These are phyloP conservation scores for Lasiodiplodia hormozganensis DNA, from an alignment of 2,329 filamentous ascomycete genomes.

Conservation along the genomic window DNA sequence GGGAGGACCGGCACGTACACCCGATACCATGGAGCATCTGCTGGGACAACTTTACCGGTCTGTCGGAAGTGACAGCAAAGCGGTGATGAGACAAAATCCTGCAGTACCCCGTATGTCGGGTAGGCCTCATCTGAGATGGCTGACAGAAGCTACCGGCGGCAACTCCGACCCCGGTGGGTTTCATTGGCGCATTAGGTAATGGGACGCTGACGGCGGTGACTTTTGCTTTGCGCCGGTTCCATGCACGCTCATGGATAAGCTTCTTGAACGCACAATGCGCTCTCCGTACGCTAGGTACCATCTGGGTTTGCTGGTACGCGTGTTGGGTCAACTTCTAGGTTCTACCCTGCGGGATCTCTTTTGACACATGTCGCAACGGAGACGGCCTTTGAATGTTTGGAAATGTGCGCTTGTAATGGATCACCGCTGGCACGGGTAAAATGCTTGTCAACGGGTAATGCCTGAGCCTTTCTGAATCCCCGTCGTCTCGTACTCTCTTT, in stretches of 20 bases:
- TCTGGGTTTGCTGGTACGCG: too few species aligned
- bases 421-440: too few species aligned
- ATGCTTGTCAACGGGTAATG: too few species aligned
- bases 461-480: background rate
- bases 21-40: background rate
- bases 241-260: too few species aligned
- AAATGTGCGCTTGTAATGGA: background rate
- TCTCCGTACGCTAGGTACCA: background rate
- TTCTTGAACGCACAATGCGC: background rate
- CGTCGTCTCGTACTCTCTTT: background rate
- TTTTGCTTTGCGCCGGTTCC: too few species aligned
- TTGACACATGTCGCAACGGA: constrained; percentile 3
- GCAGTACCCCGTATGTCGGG: background rate
- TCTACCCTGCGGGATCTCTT: background rate
- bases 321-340: background rate
- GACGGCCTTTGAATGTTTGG: background rate
- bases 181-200: background rate
- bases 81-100: background rate
- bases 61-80: background rate
- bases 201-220: too few species aligned
- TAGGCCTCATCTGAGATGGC: background rate
- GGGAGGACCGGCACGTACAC: background rate
- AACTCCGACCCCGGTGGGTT: too few species aligned
- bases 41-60: background rate
- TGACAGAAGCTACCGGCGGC: too few species aligned